A percentile compares a stretch with the other conserved stretches of the same genome.
Conservation (phyloP, 108 stramenopile genomes). For the Nitzschia sp. region DNA sequence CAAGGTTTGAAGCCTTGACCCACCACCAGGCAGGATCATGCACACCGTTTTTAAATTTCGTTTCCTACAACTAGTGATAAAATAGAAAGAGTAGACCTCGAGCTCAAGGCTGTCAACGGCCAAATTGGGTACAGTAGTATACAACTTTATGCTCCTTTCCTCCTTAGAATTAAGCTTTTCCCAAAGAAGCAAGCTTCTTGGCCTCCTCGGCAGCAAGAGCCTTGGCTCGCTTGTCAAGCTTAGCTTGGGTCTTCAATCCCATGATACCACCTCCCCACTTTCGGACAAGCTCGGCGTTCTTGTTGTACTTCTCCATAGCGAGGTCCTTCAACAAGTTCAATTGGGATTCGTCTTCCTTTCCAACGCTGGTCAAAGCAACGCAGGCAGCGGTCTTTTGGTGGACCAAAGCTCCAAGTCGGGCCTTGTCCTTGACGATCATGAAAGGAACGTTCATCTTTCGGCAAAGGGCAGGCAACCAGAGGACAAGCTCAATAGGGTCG, state of each 20-base stretch:
- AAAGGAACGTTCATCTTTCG: constrained; percentile 99
- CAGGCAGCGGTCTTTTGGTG: constrained; percentile 95
- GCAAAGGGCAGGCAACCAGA: constrained; percentile 99
- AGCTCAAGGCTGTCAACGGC: constrained; percentile 46
- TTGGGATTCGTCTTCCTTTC: constrained; percentile 89
- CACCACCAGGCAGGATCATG: constrained; percentile 72
- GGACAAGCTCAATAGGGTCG: constrained; percentile 97
- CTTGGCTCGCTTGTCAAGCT: constrained; percentile 97
- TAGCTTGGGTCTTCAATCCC: constrained; percentile 99
- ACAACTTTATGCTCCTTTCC: constrained; percentile 18
- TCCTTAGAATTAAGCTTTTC: constrained; percentile 49
- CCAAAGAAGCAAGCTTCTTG: constrained; percentile 93
- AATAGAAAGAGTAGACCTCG: constrained; percentile 41
- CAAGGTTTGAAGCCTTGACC: constrained; percentile 84
- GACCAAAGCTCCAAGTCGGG: constrained; percentile 95
- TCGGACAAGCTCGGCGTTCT: constrained; percentile 81
- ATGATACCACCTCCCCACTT: constrained; percentile 99
- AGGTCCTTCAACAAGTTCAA: constrained; percentile 77
- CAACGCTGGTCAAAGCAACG: constrained; percentile 86
- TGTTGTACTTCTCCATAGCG: constrained; percentile 94
- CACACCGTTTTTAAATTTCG: constrained; percentile 31
- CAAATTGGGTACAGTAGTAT: constrained; percentile 29
- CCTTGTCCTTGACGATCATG: constrained; percentile 99
- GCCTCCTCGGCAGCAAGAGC: constrained; percentile 92
- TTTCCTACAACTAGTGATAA: constrained; percentile 15